Evolutionary conservation across 192 early-diverging fungal genomes (phyloP).

Genomic region (Backusella psychrophila): DNA sequence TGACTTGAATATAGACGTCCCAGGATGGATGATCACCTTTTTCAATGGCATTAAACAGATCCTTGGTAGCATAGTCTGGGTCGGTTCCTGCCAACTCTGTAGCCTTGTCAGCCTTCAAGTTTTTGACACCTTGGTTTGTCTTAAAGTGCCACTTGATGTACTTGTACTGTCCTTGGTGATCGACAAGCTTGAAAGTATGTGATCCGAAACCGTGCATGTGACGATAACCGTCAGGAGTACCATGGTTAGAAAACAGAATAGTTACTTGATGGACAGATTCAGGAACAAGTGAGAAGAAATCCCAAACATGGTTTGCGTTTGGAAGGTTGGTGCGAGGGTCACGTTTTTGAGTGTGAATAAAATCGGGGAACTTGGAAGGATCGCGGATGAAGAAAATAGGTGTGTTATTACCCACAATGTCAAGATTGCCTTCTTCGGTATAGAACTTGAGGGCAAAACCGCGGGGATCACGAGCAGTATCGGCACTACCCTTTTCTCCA

Average conservation of each 20-base stretch:
- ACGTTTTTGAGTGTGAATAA: slow-evolving; percentile 84
- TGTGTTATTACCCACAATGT: slow-evolving; percentile 85
- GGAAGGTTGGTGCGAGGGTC: slow-evolving; percentile 72
- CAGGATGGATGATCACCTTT: slow-evolving; percentile 69
- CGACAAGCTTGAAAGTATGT: slow-evolving; percentile 77
- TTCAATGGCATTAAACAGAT: slow-evolving; percentile 73
- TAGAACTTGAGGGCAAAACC: slow-evolving; percentile 85
- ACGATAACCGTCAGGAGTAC: slow-evolving; percentile 72
- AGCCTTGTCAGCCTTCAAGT: slow-evolving; percentile 63
- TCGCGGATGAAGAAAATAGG: slow-evolving; percentile 84
- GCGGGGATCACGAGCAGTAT: slow-evolving; percentile 77
- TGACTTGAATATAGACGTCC: slow-evolving; percentile 71
- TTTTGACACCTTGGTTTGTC: slow-evolving; percentile 77
- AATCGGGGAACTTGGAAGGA: slow-evolving; percentile 77
- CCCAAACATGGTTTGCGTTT: slow-evolving; percentile 70
- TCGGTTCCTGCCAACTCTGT: slow-evolving; percentile 53
- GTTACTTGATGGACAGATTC: slow-evolving; percentile 81
- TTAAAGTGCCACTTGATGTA: slow-evolving; percentile 88
- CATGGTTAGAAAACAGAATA: slow-evolving; percentile 81
- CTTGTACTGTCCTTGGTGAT: slow-evolving; percentile 57
- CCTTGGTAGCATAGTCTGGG: slow-evolving; percentile 71
- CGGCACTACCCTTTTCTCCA: slow-evolving; percentile 70
- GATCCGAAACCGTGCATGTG: slow-evolving; percentile 85
- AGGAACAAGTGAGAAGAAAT: slow-evolving; percentile 73
- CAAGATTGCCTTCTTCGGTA: slow-evolving; percentile 84